phyloP scores from a whole-genome alignment of 371 early-diverging fungal species.

The Zychaea mexicana region DNA sequence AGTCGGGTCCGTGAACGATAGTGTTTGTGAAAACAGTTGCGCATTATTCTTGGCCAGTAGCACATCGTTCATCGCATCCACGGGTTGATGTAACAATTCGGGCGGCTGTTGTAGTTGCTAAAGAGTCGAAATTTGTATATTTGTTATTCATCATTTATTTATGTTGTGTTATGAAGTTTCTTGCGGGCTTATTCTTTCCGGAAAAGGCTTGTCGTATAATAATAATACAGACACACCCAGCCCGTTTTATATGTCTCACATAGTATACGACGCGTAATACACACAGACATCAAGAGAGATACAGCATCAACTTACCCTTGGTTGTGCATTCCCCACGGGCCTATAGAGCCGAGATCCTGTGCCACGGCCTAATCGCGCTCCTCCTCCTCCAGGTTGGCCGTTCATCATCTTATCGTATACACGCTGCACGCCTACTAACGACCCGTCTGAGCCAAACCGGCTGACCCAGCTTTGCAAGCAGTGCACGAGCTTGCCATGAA shows the following conservation, averaged over 20 bases:
- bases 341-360: slow-evolving; percentile 3
- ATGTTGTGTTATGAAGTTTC: too few species aligned
- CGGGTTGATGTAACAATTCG: not conserved
- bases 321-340: not conserved
- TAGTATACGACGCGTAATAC: too few species aligned
- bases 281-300: too few species aligned
- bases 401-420: slow-evolving; percentile 34
- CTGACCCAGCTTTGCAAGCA: slow-evolving; percentile 41
- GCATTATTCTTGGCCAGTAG: slow-evolving; percentile 51
- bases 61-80: slow-evolving; percentile 28
- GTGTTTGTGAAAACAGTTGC: slow-evolving; percentile 45
- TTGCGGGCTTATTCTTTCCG: too few species aligned
- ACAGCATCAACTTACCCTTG: not conserved
- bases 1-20: slow-evolving; percentile 56
- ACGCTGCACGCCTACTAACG: slow-evolving; percentile 30
- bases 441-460: slow-evolving; percentile 30
- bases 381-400: slow-evolving; percentile 11
- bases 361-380: not conserved
- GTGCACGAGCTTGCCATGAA: slow-evolving; percentile 37
- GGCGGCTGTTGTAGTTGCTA: slow-evolving; percentile 12
- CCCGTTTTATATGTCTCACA: too few species aligned
- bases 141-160: not conserved
- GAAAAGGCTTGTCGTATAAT: too few species aligned
- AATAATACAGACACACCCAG: too few species aligned
- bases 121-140: slow-evolving; percentile 5